Evolutionary conservation across 192 early-diverging fungal species (phyloP), one percentile per base, ranked within the genome.

Genomic region (Allomyces arbusculus): DNA sequence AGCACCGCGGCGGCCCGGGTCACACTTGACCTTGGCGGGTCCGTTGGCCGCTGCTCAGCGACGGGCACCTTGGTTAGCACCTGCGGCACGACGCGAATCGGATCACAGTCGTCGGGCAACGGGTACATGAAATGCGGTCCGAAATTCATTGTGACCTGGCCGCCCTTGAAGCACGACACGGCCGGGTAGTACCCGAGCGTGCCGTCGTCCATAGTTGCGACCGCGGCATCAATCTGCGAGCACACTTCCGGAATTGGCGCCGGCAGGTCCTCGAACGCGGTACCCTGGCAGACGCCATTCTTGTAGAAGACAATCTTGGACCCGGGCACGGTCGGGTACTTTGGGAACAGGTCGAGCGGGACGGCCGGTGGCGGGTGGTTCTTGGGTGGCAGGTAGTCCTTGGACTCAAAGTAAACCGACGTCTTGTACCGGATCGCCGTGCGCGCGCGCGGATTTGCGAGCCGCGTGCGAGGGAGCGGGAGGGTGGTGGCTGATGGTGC

Each of bases 161-260:
- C 85, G 45, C 84, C 82, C 61, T 78, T 69, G 67, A 78, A 86
- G 20, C 85, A 78, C 50, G 79, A 81, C 23, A 86, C 77, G 4
- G 73, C 74, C 8, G 85, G 85, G 64, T 84, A 86, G 68, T 86
- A 86, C 0, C 85, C 85, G 6, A 80, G 65, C 3, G 82, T 80
- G 3, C 84, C 84, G 61, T 86, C 84, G 62, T 86, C 84, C 50
- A 75, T 75, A 9, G 70, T 62, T 4, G 79, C 70, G 24, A 77
- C 75, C 20, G 78, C 81, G 8, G 71, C 70, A 23, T 67, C 69
- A 70, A 72, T 74, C 26, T 75, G 74, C 45, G 76, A 73, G 4
- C 62, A 69, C 40, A 74, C 69, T 23, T 76, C 75, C 23, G 71
- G 66, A 3, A 68, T 73, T 7, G 78, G 78, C n/a, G 78, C 77